Base-by-base conservation (phyloP, 306 rosid genomes). In the Quercus aquifolioides region DNA sequence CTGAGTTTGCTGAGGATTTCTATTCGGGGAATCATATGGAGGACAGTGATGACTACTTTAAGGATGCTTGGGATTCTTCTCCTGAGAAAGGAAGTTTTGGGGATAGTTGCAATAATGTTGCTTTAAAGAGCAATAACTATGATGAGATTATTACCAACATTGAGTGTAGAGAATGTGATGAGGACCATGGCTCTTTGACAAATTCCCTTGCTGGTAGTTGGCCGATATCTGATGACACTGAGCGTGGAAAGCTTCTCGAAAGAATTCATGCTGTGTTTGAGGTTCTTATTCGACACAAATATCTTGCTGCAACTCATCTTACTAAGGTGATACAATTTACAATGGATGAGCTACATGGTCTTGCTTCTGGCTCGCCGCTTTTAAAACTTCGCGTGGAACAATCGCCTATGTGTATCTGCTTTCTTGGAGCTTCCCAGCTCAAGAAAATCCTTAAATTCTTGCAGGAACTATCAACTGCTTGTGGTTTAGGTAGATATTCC, bases 351-450 rank as follows among this genome's bases (percentile, higher is more conserved):
- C 82, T 93, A 80, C 97, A 89, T 82, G 86, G 92, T 78, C 81
- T 83, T 80, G 84, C 88, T 81, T 86, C 91, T 72, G 94, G 94
- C 80, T 87, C 92, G 78, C 93, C 84, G 86, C 93, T 93, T 89
- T 86, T 89, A 69, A 90, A 86, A 85, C 91, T 79, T 73, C 94
- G 91, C 49, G 80, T 93, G 55, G 91, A 91, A 58, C 99, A 84
- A 86, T 79, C 97, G 55, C 98, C 99, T 56, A 78, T 80, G 76
- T 93, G 97, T 78, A 88, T 96, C 81, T 96, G 94, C 96, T 93
- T 96, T 87, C 79, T 96, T 49, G 99, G 93, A 67, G 94, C 91
- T 75, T 60, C 87, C 33, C 93, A 87, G 85, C 96, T 96, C 65
- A 82, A 83, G 89, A 96, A 91, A 86, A 87, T 96, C 83, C 94